A percentile compares a stretch with the other conserved stretches of the same genome.
These are phyloP conservation scores for Leccinum subfulvum DNA, from an alignment of 1,284 basidiomycete genomes.

Conservation along the genomic window DNA sequence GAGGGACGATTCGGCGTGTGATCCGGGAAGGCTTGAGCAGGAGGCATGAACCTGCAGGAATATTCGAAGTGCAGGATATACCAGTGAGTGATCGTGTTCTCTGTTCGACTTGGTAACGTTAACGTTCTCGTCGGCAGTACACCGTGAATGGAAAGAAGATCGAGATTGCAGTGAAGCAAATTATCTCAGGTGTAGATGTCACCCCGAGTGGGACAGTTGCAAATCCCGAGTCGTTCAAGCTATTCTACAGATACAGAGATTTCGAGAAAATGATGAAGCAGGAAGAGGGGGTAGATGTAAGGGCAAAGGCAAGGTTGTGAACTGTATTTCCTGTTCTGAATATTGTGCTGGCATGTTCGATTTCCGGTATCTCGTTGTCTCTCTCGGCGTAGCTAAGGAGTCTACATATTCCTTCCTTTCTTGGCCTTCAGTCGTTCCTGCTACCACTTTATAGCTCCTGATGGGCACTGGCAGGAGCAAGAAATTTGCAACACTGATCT, in stretches of 20 bases:
- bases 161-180: constrained; percentile 73
- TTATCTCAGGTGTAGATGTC: constrained; percentile 59
- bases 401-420: constrained; percentile 2
- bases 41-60: constrained; percentile 69
- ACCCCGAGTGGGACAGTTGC: constrained; percentile 68
- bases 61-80: constrained; percentile 62
- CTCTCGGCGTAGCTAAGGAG: constrained; percentile 9
- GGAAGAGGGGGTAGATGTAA: constrained; percentile 13
- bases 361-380: not conserved
- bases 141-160: constrained; percentile 75
- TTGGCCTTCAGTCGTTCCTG: not conserved
- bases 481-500: too few relatives aligned
- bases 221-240: constrained; percentile 61
- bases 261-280: constrained; percentile 34
- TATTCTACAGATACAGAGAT: constrained; percentile 61
- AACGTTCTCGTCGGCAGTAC: constrained; percentile 42
- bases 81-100: constrained; percentile 45
- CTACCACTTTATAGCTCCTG: not conserved
- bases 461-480: not conserved
- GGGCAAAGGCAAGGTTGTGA: constrained; percentile 17
- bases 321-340: not conserved
- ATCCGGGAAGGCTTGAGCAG: constrained; percentile 70
- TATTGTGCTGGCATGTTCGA: constrained; percentile 7
- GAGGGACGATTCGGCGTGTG: constrained; percentile 51
- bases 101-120: not conserved